Conservation (phyloP, 2,329 filamentous ascomycete species). For the Trichoderma cornu-damae region DNA sequence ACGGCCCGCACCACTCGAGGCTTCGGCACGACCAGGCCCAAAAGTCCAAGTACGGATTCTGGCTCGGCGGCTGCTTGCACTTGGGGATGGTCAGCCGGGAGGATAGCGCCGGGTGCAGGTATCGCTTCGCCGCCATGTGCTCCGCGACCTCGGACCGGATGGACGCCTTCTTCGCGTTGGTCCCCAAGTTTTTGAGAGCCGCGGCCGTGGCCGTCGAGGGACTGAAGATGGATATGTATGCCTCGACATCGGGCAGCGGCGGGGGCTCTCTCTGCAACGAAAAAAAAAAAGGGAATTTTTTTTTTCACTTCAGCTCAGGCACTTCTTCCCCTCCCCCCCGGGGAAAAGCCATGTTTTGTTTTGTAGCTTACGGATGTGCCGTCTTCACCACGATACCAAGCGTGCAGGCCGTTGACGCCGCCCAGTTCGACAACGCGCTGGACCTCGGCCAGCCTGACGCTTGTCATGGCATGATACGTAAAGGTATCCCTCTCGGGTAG, state of each 20-base stretch:
- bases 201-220: conserved; percentile 55
- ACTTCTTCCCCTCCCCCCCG: too few relatives aligned
- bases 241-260: conserved; percentile 53
- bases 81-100: conserved; percentile 41
- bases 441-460: conserved; percentile 45
- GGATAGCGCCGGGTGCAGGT: conserved; percentile 42
- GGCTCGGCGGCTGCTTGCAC: conserved; percentile 39
- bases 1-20: conserved; percentile 61
- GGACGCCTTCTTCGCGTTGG: conserved; percentile 61
- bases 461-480: conserved; percentile 48
- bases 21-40: conserved; percentile 61
- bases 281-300: too few relatives aligned
- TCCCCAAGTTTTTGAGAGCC: conserved; percentile 56
- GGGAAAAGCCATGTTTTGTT: background rate
- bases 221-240: conserved; percentile 63
- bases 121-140: conserved; percentile 50
- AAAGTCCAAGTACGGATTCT: conserved; percentile 64
- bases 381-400: conserved; percentile 43
- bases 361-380: conserved; percentile 29
- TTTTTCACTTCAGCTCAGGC: conserved; percentile 17
- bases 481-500: conserved; percentile 43
- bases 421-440: conserved; percentile 44
- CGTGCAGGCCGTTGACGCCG: conserved; percentile 42
- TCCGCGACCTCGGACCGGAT: conserved; percentile 52
- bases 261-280: conserved; percentile 42